Evolutionary conservation across 2,329 filamentous ascomycete genomes (phyloP), one percentile per base, ranked within the genome.

Genomic region (Fusarium metavorans): DNA sequence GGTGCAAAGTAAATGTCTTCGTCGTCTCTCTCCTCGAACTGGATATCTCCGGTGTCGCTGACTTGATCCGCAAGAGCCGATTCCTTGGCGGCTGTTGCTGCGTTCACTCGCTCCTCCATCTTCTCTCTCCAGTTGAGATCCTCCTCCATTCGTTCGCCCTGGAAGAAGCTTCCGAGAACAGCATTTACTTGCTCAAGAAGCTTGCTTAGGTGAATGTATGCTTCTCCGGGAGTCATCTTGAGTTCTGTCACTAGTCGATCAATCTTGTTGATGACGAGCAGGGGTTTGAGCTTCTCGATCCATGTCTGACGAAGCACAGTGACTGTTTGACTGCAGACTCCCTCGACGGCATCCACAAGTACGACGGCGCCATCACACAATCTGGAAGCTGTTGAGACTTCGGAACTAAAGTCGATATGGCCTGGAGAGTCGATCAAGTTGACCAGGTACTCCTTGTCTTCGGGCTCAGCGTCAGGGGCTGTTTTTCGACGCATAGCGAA

Each of bases 181-280:
- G 97, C 97, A 81, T 99, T 99, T 58, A 99, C 95, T 81, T 98
- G 97, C 82, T 98, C 97, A 9, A 99, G 84, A 5, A 98, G 88
- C 81, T 95, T 97, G 82, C 89, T 95, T 16, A 99, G 85, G 84
- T 99, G 97, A 27, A 92, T 91, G 80, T 97, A 97, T 39, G 97
- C 97, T 82, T 99, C 97, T 18, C 85, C 87, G 0, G 97, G 95
- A 9, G 92, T 97, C 93, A 99, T 95, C 81, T 97, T 96, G 64
- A 98, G 88, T 85, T 99, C 97, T 4, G 95, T 98, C 66, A 99
- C 90, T 66, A 99, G 89, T 67, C 97, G 91, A 83, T 99, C 97
- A 87, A 99, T 97, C 84, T 99, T 99, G 87, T 99, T 99, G 84
- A 99, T 96, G 66, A 98, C 95, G 48, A 99, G 88, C 43, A 99